Evolutionary conservation across 805 yeast genomes (phyloP).

Genomic region (Yarrowia divulgata): DNA sequence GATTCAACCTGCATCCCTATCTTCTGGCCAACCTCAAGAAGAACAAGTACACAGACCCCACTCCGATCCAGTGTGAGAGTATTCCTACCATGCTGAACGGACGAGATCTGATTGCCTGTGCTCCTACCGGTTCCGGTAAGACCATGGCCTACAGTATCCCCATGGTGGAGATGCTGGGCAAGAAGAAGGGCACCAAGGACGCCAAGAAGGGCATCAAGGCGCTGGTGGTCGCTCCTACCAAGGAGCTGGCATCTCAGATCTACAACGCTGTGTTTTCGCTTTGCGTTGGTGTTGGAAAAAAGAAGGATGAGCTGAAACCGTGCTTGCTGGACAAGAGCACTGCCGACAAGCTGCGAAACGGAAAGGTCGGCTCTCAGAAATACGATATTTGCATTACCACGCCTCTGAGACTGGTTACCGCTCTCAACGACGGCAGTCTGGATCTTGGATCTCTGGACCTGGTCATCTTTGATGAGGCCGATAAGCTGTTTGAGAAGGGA

Average conservation of each 20-base stretch:
- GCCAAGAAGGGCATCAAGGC: constrained; percentile 65
- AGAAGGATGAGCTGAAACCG: constrained; percentile 62
- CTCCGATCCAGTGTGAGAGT: constrained; percentile 91
- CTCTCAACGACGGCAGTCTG: constrained; percentile 66
- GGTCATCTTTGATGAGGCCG: constrained; percentile 94
- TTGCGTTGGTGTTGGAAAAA: constrained; percentile 37
- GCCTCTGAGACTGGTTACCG: constrained; percentile 85
- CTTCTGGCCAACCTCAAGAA: constrained; percentile 69
- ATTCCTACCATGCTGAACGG: constrained; percentile 74
- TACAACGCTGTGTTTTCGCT: constrained; percentile 70
- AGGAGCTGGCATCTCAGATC: constrained; percentile 90
- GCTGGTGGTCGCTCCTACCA: constrained; percentile 88
- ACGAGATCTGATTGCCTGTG: constrained; percentile 88
- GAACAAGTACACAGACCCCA: constrained; percentile 81
- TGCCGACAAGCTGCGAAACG: constrained; percentile 64
- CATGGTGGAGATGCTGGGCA: constrained; percentile 62
- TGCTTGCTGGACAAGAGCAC: constrained; percentile 63
- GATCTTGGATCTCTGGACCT: constrained; percentile 72
- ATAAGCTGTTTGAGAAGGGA: constrained; percentile 84
- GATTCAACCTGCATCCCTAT: constrained; percentile 69
- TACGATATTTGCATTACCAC: constrained; percentile 83
- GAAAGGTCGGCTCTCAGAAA: constrained; percentile 57
- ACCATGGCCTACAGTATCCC: constrained; percentile 91
- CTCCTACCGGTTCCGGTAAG: constrained; percentile 98
- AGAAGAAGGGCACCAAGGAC: constrained; percentile 45